These are phyloP conservation scores for Orbilia blumenaviensis DNA, from an alignment of 2,329 filamentous ascomycete genomes.

Conservation along the genomic window DNA sequence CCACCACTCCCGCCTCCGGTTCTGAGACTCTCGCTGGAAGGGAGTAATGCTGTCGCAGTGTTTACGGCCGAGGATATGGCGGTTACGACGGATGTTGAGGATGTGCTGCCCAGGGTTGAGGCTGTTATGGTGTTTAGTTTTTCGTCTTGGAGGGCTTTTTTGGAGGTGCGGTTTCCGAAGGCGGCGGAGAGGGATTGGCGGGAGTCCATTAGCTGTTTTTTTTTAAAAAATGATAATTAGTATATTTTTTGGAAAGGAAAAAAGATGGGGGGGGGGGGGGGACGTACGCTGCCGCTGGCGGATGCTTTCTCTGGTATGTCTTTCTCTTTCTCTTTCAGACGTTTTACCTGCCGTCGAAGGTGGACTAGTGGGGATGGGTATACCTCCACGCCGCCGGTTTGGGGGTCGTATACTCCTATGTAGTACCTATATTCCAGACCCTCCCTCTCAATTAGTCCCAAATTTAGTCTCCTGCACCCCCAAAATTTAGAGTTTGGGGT, in stretches of 20 bases:
- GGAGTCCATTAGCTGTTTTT: conserved; percentile 49
- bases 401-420: conserved; percentile 71
- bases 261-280: neutral
- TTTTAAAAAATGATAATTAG: conserved; percentile 57
- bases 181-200: conserved; percentile 76
- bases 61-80: conserved; percentile 48
- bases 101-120: conserved; percentile 28
- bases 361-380: conserved; percentile 73
- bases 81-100: conserved; percentile 10
- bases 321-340: conserved; percentile 61
- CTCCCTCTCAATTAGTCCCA: conserved; percentile 61
- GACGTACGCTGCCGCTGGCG: conserved; percentile 51
- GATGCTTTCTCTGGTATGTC: conserved; percentile 61
- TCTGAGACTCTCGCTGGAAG: conserved; percentile 44
- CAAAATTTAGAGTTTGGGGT: too few species aligned
- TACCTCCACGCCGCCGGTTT: conserved; percentile 69
- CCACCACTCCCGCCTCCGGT: conserved; percentile 42
- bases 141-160: conserved; percentile 73
- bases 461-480: too few species aligned
- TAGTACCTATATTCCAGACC: conserved; percentile 67
- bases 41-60: conserved; percentile 31
- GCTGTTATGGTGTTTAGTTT: conserved; percentile 59
- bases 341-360: conserved; percentile 66
- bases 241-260: neutral
- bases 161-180: conserved; percentile 86